Base-by-base conservation (phyloP, 1,284 basidiomycete genomes). In the Moniliella sp. region DNA sequence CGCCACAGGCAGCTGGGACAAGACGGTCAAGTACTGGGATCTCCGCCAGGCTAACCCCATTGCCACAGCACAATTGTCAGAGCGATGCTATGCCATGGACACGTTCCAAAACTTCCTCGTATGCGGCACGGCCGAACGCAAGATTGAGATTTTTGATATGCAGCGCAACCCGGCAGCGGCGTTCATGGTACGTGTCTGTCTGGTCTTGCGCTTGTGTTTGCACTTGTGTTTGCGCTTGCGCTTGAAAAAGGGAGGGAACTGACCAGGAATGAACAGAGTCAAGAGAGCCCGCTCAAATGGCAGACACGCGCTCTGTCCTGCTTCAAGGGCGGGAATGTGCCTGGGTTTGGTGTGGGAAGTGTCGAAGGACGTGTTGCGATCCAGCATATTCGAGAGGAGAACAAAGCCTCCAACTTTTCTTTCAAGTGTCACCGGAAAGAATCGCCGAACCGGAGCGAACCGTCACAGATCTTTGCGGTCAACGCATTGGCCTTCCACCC, bases 401-500 rank as follows among this genome's bases (percentile, higher is more conserved):
- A 43, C 30, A 45, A 42, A 14, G 11, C n/a, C 27, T 39, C 19
- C 19, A 32, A 43, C 29, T 32, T 27, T 15, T 41, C 80, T 0
- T 94, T 94, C 71, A 88, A 84, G 54, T 93, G 86, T 54, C 86
- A 93, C 60, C 78, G 86, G 25, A 72, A 73, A 33, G 80, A 84
- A 27, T 33, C 41, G 19, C 8, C 34, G 12, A 19, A 30, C 17
- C 18, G 32, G 15, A 32, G 44, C n/a, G 40, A 40, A 43, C 64
- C 69, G 34, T 57, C 64, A 2, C 65, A 83, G 30, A 77, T 94
- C 10, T 94, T 72, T 55, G 72, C 84, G 1, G 83, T 94, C 36
- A 94, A 97, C 52, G 76, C 79, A 36, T 78, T 82, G 49, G 71
- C 73, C 1, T 93, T 93, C 69, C 83, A 93, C 57, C 80, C 80